Conservation (phyloP, 2,329 filamentous ascomycete species). For the Fonsecaea multimorphosa region DNA sequence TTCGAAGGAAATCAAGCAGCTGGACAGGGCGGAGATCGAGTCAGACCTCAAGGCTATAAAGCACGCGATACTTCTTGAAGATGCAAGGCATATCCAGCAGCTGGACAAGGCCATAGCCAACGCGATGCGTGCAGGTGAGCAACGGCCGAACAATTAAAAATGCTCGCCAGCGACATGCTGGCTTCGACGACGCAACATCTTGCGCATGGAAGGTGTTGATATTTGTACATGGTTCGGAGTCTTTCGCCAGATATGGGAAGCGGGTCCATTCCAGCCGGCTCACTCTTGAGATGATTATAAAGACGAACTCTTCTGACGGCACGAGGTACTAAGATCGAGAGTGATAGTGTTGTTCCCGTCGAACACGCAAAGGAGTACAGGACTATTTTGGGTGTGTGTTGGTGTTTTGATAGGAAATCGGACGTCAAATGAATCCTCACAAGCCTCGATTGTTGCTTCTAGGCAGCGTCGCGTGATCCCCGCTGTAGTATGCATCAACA, state of each 20-base stretch:
- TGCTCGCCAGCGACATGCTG: not conserved
- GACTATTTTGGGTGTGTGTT: not conserved
- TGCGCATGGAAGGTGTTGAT: not conserved
- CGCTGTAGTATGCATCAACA: conserved; percentile 56
- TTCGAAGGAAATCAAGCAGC: not conserved
- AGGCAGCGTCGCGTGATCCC: not conserved
- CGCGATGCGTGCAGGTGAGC: not conserved
- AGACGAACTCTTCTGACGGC: too few relatives aligned
- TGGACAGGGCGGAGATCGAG: not conserved
- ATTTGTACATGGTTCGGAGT: not conserved
- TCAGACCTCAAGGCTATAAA: not conserved
- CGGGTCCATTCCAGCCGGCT: not conserved
- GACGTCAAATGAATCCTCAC: not conserved
- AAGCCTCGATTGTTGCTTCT: not conserved
- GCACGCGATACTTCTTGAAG: too few relatives aligned
- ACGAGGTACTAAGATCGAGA: too few relatives aligned
- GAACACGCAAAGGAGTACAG: not conserved
- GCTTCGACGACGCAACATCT: not conserved
- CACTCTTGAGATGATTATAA: not conserved
- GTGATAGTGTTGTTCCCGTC: not conserved
- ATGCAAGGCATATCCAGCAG: too few relatives aligned
- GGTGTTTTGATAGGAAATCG: not conserved
- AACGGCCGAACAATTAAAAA: not conserved
- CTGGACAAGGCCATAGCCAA: too few relatives aligned
- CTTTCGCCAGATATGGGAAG: not conserved